These are phyloP conservation scores for Hypoxylon lenormandii DNA, from an alignment of 495 filamentous ascomycete species.

Conservation along the genomic window DNA sequence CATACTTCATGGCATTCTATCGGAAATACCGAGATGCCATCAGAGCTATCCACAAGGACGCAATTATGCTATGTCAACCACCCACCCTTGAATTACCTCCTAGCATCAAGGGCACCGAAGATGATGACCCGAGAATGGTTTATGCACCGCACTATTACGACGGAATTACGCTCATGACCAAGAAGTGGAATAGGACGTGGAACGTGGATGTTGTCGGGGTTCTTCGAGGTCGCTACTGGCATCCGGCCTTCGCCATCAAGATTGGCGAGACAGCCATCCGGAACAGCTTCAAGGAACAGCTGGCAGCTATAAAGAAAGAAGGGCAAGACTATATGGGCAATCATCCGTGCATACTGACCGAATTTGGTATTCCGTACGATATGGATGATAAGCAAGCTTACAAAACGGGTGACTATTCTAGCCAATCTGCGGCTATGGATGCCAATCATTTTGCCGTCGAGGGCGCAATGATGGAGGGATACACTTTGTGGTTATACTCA, in stretches of 20 bases:
- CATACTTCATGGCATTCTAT: constrained; percentile 88
- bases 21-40: constrained; percentile 79
- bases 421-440: constrained; percentile 93
- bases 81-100: constrained; percentile 93
- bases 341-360: constrained; percentile 89
- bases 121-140: constrained; percentile 89
- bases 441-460: constrained; percentile 95
- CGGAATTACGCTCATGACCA: constrained; percentile 94
- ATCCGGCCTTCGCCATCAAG: constrained; percentile 89
- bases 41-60: constrained; percentile 76
- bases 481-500: constrained; percentile 89
- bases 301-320: constrained; percentile 87
- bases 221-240: constrained; percentile 85
- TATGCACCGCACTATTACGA: constrained; percentile 97
- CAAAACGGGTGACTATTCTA: constrained; percentile 94
- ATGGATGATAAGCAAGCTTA: constrained; percentile 98
- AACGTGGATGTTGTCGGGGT: constrained; percentile 96
- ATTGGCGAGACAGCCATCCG: constrained; percentile 94
- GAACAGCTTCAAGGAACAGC: constrained; percentile 91
- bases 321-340: constrained; percentile 90
- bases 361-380: constrained; percentile 98
- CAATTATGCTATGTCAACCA: constrained; percentile 91
- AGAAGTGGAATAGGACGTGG: constrained; percentile 97
- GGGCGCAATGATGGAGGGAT: constrained; percentile 81
- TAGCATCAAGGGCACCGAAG: constrained; percentile 82